phyloP scores from a whole-genome alignment of 257 asterid genomes.

The Nicotiana obtusifolia region DNA sequence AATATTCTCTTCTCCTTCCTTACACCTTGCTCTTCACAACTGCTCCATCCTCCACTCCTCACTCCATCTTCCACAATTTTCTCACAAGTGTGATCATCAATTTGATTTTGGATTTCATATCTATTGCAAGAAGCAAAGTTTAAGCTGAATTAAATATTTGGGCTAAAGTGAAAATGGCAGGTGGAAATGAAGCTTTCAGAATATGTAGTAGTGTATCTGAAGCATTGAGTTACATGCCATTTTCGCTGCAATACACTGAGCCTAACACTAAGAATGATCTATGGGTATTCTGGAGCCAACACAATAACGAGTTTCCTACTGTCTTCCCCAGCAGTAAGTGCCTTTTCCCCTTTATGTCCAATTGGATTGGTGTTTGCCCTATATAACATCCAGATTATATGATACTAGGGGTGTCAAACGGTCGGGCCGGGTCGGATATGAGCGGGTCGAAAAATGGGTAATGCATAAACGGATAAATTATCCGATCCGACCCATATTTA shows the following conservation, averaged over 20 bases:
- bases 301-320: neutral
- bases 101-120: too few relatives aligned
- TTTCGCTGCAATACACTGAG: neutral
- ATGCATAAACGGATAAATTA: too few relatives aligned
- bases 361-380: too few relatives aligned
- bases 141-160: neutral
- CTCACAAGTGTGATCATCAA: too few relatives aligned
- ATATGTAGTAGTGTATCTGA: neutral
- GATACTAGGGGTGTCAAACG: too few relatives aligned
- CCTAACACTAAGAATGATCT: neutral
- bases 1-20: neutral
- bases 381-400: too few relatives aligned
- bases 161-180: neutral
- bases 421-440: too few relatives aligned
- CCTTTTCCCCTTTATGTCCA: too few relatives aligned
- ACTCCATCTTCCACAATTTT: too few relatives aligned
- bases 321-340: neutral
- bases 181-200: neutral
- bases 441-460: too few relatives aligned
- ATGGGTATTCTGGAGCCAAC: neutral
- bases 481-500: too few relatives aligned
- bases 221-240: neutral
- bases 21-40: neutral
- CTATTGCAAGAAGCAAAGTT: too few relatives aligned
- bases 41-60: neutral